A percentile compares a stretch with the other conserved stretches of the same genome.
Conservation (phyloP, 345 rosid species). For the Eutrema heterophyllum region DNA sequence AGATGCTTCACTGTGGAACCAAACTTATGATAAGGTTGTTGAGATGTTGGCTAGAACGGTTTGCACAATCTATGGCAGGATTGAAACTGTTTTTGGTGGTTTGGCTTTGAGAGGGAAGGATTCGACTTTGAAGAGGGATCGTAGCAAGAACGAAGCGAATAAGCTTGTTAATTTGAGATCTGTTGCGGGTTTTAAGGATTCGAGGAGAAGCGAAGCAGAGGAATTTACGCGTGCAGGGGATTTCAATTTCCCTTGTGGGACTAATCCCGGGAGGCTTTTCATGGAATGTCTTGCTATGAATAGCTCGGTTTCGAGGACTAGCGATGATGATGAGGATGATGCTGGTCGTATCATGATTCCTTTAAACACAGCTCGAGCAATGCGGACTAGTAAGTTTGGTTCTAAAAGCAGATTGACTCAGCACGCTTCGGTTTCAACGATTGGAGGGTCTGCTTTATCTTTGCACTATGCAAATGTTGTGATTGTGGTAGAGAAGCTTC, state of each 20-base stretch:
- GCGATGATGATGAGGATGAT: slow-evolving; percentile 42
- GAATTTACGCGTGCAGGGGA: slow-evolving; percentile 51
- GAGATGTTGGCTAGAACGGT: slow-evolving; percentile 86
- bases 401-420: slow-evolving; percentile 48
- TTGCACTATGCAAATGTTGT: slow-evolving; percentile 87
- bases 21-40: slow-evolving; percentile 82
- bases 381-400: slow-evolving; percentile 35
- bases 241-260: slow-evolving; percentile 66
- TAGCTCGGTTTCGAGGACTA: slow-evolving; percentile 54
- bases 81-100: slow-evolving; percentile 62
- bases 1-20: slow-evolving; percentile 88
- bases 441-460: slow-evolving; percentile 91
- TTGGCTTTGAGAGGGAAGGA: slow-evolving; percentile 35
- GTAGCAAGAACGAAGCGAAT: slow-evolving; percentile 40
- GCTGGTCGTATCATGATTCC: slow-evolving; percentile 38
- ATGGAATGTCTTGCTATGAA: slow-evolving; percentile 78
- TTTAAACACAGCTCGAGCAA: slow-evolving; percentile 34
- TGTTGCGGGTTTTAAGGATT: slow-evolving; percentile 19
- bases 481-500: slow-evolving; percentile 84
- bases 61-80: slow-evolving; percentile 76
- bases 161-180: slow-evolving; percentile 31
- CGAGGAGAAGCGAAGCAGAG: slow-evolving; percentile 42
- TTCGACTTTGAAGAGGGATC: slow-evolving; percentile 40
- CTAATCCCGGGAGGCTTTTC: slow-evolving; percentile 78
- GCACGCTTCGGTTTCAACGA: slow-evolving; percentile 58